phyloP scores from a whole-genome alignment of 441 rosid genomes.

The Syzygium syzygioides region DNA sequence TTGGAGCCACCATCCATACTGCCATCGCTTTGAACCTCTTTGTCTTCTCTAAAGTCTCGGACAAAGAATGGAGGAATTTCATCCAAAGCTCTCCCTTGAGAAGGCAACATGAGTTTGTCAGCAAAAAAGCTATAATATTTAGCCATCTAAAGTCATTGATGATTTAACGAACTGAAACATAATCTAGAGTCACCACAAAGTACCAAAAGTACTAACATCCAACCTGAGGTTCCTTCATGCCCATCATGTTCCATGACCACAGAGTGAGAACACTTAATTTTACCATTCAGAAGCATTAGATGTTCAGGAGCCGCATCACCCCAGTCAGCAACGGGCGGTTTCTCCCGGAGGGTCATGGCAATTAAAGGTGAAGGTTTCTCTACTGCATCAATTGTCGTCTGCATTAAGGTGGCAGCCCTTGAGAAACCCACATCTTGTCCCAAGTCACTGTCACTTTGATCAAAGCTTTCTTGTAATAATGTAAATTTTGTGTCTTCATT shows the following conservation, averaged over 20 bases:
- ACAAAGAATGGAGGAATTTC: slow-evolving; percentile 40
- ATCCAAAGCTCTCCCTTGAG: slow-evolving; percentile 33
- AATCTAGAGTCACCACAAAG: neutral
- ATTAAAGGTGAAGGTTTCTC: slow-evolving; percentile 24
- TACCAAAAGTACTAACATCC: slow-evolving; percentile 11
- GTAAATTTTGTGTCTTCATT: slow-evolving; percentile 9
- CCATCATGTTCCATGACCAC: slow-evolving; percentile 19
- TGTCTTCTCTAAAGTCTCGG: slow-evolving; percentile 22
- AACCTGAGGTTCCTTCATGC: slow-evolving; percentile 43
- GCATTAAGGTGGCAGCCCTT: slow-evolving; percentile 4
- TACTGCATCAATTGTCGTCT: slow-evolving; percentile 13
- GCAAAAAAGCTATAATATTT: slow-evolving; percentile 21
- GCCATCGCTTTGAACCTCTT: slow-evolving; percentile 17
- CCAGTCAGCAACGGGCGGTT: slow-evolving; percentile 40
- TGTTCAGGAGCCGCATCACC: slow-evolving; percentile 26
- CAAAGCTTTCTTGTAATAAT: slow-evolving; percentile 14
- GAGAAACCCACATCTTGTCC: slow-evolving; percentile 14
- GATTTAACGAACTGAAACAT: neutral
- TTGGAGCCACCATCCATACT: slow-evolving; percentile 7
- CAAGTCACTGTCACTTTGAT: slow-evolving; percentile 14
- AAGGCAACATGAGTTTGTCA: slow-evolving; percentile 16
- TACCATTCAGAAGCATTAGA: slow-evolving; percentile 20
- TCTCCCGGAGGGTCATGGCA: slow-evolving; percentile 47
- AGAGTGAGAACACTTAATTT: slow-evolving; percentile 11
- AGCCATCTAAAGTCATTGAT: neutral